These are phyloP conservation scores for Tephrocybe sp. DNA, from an alignment of 768 basidiomycete species.

Conservation along the genomic window DNA sequence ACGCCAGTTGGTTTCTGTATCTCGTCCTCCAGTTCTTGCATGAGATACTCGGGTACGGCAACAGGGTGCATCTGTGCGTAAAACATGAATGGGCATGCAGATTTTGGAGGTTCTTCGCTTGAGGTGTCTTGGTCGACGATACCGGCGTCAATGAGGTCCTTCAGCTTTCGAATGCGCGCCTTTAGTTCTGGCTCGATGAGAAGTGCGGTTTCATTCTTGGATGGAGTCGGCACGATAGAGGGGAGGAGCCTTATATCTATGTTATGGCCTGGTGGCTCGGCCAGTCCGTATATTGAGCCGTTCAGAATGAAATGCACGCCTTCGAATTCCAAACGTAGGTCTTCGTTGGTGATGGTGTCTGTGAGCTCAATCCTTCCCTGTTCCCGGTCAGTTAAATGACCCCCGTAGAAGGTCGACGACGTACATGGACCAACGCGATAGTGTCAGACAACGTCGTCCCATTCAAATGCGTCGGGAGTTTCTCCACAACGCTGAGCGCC, in stretches of 20 bases:
- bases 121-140: constrained; percentile 53
- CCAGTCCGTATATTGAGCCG: constrained; percentile 78
- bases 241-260: constrained; percentile 71
- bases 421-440: constrained; percentile 65
- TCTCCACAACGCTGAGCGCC: constrained; percentile 67
- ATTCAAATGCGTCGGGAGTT: constrained; percentile 39
- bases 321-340: constrained; percentile 70
- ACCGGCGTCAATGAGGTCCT: constrained; percentile 65
- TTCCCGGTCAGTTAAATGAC: constrained; percentile 1
- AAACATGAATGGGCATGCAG: constrained; percentile 65
- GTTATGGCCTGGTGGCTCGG: constrained; percentile 52
- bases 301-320: constrained; percentile 74
- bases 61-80: constrained; percentile 65
- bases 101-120: constrained; percentile 43
- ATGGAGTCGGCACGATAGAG: constrained; percentile 56
- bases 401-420: constrained; percentile 22
- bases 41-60: constrained; percentile 47
- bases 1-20: constrained; percentile 73
- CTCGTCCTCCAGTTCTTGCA: constrained; percentile 75
- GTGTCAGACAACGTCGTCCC: constrained; percentile 35
- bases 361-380: constrained; percentile 77
- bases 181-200: constrained; percentile 61
- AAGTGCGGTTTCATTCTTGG: constrained; percentile 57
- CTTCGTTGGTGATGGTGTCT: constrained; percentile 49
- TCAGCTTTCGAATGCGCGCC: constrained; percentile 57